These are phyloP conservation scores for Elsinoe ampelina DNA, from an alignment of 2,329 filamentous ascomycete genomes.

Conservation along the genomic window DNA sequence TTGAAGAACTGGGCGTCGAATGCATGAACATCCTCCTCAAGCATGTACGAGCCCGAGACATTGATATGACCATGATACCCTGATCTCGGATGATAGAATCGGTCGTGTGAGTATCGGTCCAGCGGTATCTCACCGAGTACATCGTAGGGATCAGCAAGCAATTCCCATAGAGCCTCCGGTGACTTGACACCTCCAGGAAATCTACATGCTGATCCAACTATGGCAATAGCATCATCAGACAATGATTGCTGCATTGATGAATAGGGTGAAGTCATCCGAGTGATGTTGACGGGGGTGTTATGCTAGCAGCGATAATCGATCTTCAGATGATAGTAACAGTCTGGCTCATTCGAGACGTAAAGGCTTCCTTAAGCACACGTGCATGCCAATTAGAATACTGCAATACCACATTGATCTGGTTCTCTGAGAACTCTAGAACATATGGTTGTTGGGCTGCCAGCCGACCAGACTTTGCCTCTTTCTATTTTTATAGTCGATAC, in stretches of 20 bases:
- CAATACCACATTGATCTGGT: background rate
- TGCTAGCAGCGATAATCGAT: background rate
- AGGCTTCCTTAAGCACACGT: background rate
- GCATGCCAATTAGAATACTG: background rate
- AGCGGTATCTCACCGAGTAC: background rate
- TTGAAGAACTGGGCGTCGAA: slow-evolving; percentile 24
- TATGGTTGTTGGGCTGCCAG: background rate
- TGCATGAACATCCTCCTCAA: slow-evolving; percentile 19
- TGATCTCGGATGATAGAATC: background rate
- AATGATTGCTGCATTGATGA: background rate
- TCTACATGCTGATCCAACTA: background rate
- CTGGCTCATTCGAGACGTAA: background rate
- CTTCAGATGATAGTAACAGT: background rate
- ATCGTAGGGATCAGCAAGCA: background rate
- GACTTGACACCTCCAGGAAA: background rate
- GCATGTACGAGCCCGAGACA: slow-evolving; percentile 17
- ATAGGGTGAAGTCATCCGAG: background rate
- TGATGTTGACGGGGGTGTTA: background rate
- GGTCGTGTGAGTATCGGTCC: background rate
- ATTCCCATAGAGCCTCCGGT: background rate
- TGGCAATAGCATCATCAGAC: background rate
- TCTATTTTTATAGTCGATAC: background rate
- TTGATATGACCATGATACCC: slow-evolving; percentile 2
- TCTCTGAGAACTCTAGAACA: background rate
- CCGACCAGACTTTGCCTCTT: background rate